Conservation (phyloP, 2,329 filamentous ascomycete genomes). For the Nectriaceae sp. region DNA sequence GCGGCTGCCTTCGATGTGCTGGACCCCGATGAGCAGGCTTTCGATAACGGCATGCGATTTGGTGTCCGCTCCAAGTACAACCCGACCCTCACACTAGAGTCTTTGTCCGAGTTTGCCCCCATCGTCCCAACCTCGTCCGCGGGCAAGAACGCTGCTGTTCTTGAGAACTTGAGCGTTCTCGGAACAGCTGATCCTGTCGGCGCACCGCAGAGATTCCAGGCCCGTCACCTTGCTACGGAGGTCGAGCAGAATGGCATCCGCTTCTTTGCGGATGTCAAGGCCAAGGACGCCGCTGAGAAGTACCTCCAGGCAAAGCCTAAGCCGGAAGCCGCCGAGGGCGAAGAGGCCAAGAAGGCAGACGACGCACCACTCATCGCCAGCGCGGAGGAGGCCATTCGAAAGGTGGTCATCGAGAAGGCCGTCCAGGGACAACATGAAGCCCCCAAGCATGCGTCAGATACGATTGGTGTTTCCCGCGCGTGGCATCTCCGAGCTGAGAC, state of each 20-base stretch:
- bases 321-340: constrained; percentile 16
- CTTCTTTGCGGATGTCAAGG: constrained; percentile 25
- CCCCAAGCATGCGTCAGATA: constrained; percentile 35
- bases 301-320: too few relatives aligned
- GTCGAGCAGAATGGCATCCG: constrained; percentile 28
- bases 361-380: constrained; percentile 31
- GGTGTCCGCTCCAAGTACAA: constrained; percentile 32
- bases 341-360: constrained; percentile 7
- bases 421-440: constrained; percentile 40
- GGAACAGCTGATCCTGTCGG: constrained; percentile 38
- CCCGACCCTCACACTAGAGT: constrained; percentile 36
- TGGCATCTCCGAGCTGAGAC: constrained; percentile 41
- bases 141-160: constrained; percentile 34
- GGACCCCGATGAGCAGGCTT: constrained; percentile 37
- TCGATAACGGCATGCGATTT: constrained; percentile 38
- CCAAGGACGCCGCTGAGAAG: constrained; percentile 20
- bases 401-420: constrained; percentile 35
- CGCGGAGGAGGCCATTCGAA: constrained; percentile 35
- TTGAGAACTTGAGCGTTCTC: constrained; percentile 39
- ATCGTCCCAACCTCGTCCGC: constrained; percentile 27
- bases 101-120: constrained; percentile 34
- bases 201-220: constrained; percentile 30
- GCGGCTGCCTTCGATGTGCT: constrained; percentile 5
- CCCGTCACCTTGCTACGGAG: constrained; percentile 34
- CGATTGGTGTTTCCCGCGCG: constrained; percentile 35